Conservation (phyloP, 805 yeast species). For the Isabelozyma rhagii region DNA sequence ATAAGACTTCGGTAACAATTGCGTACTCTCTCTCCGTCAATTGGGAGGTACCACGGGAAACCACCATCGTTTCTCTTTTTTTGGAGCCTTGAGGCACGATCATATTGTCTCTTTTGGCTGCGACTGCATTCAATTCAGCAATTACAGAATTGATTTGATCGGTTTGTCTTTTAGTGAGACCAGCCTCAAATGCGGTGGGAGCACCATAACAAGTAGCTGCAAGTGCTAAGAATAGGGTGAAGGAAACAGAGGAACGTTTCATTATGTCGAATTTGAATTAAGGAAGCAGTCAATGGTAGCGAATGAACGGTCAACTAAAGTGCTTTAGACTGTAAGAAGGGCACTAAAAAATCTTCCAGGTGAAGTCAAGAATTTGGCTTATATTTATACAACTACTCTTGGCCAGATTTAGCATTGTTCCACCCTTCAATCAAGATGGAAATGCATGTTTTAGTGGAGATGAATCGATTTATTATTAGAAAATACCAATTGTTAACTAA, state of each 20-base stretch:
- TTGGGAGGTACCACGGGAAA: too few species aligned
- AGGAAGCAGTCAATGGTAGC: background rate
- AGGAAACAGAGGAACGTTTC: slow-evolving; percentile 21
- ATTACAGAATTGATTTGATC: slow-evolving; percentile 23
- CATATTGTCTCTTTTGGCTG: slow-evolving; percentile 25
- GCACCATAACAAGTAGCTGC: slow-evolving; percentile 22
- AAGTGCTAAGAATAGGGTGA: slow-evolving; percentile 14
- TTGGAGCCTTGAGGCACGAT: slow-evolving; percentile 4
- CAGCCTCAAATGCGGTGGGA: slow-evolving; percentile 11
- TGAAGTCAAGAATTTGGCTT: background rate
- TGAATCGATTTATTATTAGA: background rate
- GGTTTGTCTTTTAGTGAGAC: slow-evolving; percentile 15
- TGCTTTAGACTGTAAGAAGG: too few species aligned
- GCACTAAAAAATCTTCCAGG: too few species aligned
- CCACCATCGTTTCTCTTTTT: slow-evolving; percentile 13
- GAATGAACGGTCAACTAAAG: background rate
- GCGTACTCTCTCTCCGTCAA: slow-evolving; percentile 34
- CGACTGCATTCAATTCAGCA: slow-evolving; percentile 23
- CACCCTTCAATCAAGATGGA: background rate
- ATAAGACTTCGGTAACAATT: slow-evolving; percentile 39
- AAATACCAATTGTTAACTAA: background rate
- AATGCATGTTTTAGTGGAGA: background rate
- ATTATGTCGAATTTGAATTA: slow-evolving; percentile 5
- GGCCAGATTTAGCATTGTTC: background rate
- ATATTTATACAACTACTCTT: background rate